Conservation (phyloP, 2,329 filamentous ascomycete genomes). For the Lasiodiplodia theobromae region DNA sequence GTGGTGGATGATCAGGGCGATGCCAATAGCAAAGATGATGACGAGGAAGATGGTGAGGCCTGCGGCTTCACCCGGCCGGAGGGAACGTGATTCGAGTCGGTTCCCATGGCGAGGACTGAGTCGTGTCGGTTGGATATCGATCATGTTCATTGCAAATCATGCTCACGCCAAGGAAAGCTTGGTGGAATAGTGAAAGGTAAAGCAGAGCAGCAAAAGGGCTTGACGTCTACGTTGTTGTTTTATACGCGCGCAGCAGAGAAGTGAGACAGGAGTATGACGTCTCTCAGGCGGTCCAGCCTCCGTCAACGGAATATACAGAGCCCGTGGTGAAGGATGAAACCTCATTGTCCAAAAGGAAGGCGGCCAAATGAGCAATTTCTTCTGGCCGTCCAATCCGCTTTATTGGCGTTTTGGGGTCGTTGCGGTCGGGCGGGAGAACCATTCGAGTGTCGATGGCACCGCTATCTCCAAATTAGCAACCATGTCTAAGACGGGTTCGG, state of each 20-base stretch:
- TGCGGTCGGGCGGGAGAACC: slow-evolving; percentile 27
- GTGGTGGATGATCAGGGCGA: background rate
- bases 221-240: background rate
- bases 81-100: no score
- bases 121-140: background rate
- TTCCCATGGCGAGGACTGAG: background rate
- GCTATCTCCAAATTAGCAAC: slow-evolving; percentile 11
- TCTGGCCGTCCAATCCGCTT: slow-evolving; percentile 32
- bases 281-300: slow-evolving; percentile 37
- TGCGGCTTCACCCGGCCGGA: background rate
- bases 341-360: slow-evolving; percentile 53
- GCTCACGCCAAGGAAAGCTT: background rate
- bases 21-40: background rate
- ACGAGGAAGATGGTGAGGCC: background rate
- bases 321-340: slow-evolving; percentile 52
- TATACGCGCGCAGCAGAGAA: background rate
- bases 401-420: slow-evolving; percentile 22
- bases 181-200: background rate
- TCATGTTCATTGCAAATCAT: background rate
- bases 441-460: slow-evolving; percentile 38
- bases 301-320: slow-evolving; percentile 49
- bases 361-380: slow-evolving; percentile 48
- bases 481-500: background rate
- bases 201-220: background rate
- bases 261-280: background rate